Percentiles rank a stretch among this genome's conserved stretches.
phyloP scores from a whole-genome alignment of 306 rosid genomes.

The Castanospermum australe region DNA sequence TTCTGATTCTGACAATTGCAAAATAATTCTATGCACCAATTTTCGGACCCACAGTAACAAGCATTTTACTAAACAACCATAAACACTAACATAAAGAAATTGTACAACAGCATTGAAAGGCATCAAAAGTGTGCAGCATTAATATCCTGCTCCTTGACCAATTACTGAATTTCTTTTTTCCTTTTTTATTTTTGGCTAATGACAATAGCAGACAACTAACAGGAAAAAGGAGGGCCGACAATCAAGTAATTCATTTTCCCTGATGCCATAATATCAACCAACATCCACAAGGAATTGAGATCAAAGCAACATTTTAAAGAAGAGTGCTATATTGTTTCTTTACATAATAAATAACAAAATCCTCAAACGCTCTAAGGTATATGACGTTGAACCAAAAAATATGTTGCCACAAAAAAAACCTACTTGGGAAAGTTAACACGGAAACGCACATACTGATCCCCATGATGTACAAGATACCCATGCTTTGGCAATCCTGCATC shows the following conservation, averaged over 20 bases:
- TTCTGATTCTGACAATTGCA: not conserved
- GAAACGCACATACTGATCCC: slow-evolving; percentile 89
- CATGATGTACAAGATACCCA: slow-evolving; percentile 68
- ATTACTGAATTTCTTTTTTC: not conserved
- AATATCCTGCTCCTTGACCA: slow-evolving; percentile 2
- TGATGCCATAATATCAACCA: slow-evolving; percentile 13
- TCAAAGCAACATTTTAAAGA: not conserved
- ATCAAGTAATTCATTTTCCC: not conserved
- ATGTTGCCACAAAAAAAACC: slow-evolving; percentile 5
- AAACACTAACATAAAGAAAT: not conserved
- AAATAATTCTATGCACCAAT: slow-evolving; percentile 13
- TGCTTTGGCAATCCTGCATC: slow-evolving; percentile 67
- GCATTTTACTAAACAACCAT: not conserved
- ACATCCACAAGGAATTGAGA: slow-evolving; percentile 8
- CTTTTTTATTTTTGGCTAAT: not conserved
- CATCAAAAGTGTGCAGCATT: not conserved
- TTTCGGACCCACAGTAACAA: not conserved
- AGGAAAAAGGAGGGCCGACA: not conserved
- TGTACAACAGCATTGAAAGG: not conserved
- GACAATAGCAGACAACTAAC: not conserved
- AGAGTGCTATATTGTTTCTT: slow-evolving; percentile 1
- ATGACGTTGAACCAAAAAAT: not conserved
- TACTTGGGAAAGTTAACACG: slow-evolving; percentile 81
- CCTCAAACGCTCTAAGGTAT: not conserved
- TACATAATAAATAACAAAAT: slow-evolving; percentile 10